Percentiles rank a stretch among this genome's conserved stretches.
These are phyloP conservation scores for Atkinsonella texensis DNA, from an alignment of 2,329 filamentous ascomycete species.

Conservation along the genomic window DNA sequence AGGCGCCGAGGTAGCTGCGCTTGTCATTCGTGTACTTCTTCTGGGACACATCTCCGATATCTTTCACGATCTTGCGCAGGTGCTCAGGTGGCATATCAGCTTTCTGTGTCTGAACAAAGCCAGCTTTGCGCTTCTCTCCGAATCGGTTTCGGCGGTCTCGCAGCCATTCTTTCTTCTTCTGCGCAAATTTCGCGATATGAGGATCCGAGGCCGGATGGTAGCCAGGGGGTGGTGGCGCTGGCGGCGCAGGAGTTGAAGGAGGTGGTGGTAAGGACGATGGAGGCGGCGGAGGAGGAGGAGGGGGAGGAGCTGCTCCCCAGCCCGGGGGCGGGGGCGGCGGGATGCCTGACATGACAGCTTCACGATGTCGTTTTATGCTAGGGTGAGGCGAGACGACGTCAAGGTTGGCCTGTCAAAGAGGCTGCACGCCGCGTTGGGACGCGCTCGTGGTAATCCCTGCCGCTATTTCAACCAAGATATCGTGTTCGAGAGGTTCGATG, in stretches of 20 bases:
- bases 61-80: conserved; percentile 92
- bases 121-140: conserved; percentile 90
- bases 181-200: conserved; percentile 84
- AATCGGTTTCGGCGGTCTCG: conserved; percentile 84
- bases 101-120: conserved; percentile 96
- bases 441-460: conserved; percentile 14
- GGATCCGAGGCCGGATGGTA: conserved; percentile 72
- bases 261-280: conserved; percentile 45
- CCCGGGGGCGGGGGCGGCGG: conserved; percentile 47
- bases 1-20: conserved; percentile 87
- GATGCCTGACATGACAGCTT: conserved; percentile 36
- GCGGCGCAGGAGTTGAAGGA: conserved; percentile 39
- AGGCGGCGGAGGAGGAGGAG: conserved; percentile 44
- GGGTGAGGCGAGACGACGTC: conserved; percentile 14
- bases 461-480: conserved; percentile 4
- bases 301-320: conserved; percentile 40
- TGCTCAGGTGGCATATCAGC: conserved; percentile 98
- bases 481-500: neutral
- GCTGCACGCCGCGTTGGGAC: conserved; percentile 24
- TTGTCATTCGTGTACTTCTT: conserved; percentile 99
- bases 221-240: conserved; percentile 70
- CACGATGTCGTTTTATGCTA: conserved; percentile 13
- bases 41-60: conserved; percentile 98
- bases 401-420: conserved; percentile 13
- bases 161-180: conserved; percentile 99